A percentile compares a stretch with the other conserved stretches of the same genome.
phyloP scores from a whole-genome alignment of 1,284 basidiomycete genomes.

The Austroboletus olivaceoglutinosus region DNA sequence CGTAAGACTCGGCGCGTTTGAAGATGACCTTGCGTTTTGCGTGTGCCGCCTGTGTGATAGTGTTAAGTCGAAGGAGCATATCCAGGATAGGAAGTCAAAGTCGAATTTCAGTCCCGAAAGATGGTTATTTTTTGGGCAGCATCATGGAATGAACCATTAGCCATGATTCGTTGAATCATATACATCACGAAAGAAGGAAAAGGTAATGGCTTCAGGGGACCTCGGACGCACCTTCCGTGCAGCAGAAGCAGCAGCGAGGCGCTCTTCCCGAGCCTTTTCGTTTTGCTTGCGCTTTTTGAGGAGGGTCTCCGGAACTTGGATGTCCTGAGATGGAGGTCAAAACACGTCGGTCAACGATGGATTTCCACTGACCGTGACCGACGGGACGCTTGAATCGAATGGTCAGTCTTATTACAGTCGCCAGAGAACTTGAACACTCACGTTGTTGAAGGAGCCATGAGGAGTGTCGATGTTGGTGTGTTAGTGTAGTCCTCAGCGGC shows the following conservation, averaged over 20 bases:
- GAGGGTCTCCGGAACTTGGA: conserved; percentile 97
- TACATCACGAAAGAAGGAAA: conserved; percentile 68
- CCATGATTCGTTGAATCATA: conserved; percentile 62
- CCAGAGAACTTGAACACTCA: conserved; percentile 38
- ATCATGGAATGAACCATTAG: conserved; percentile 64
- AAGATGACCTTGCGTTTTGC: conserved; percentile 97
- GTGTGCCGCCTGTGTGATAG: conserved; percentile 65
- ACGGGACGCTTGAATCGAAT: conserved; percentile 52
- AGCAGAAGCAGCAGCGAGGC: conserved; percentile 80
- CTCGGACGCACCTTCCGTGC: conserved; percentile 83
- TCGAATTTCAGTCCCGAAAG: conserved; percentile 87
- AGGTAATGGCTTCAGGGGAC: conserved; percentile 10
- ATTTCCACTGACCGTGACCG: conserved; percentile 58
- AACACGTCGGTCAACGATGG: conserved; percentile 18
- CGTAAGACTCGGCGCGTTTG: conserved; percentile 98
- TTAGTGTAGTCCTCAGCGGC: not conserved
- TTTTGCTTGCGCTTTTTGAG: conserved; percentile 99
- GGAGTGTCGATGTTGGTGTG: conserved; percentile 44
- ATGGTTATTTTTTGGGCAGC: conserved; percentile 88
- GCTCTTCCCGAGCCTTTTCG: conserved; percentile 97
- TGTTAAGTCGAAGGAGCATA: conserved; percentile 10
- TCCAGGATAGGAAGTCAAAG: conserved; percentile 7
- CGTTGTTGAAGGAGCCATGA: conserved; percentile 70
- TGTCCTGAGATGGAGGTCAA: conserved; percentile 50
- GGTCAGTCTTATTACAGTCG: conserved; percentile 11